Percentiles rank a stretch among this genome's conserved stretches.
Evolutionary conservation across 306 rosid species (phyloP).

Genomic region (Pyrus betulifolia): DNA sequence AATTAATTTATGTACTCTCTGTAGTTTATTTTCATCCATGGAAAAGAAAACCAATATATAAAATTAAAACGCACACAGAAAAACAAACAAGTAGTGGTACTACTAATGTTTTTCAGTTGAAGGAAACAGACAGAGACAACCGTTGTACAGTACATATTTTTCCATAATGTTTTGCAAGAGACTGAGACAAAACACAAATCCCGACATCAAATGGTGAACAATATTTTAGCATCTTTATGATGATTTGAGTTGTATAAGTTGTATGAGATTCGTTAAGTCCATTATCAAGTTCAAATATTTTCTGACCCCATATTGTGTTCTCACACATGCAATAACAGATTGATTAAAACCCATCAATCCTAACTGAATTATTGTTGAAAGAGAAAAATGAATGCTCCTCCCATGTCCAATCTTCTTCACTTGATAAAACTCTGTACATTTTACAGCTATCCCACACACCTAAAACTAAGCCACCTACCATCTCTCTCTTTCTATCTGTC

Average conservation of each 20-base stretch:
- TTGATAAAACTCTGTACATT: background rate
- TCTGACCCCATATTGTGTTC: constrained; percentile 40
- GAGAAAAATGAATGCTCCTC: constrained; percentile 7
- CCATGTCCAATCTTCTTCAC: background rate
- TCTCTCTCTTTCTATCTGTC: constrained; percentile 7
- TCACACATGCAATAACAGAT: constrained; percentile 28
- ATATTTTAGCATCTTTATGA: background rate
- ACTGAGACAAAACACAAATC: constrained; percentile 7
- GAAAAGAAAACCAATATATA: too few relatives aligned
- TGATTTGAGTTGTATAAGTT: constrained; percentile 20
- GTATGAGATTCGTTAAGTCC: constrained; percentile 20
- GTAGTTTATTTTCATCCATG: too few relatives aligned
- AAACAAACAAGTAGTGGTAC: background rate
- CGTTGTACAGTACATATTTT: background rate
- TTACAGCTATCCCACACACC: background rate
- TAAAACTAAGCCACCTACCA: constrained; percentile 36
- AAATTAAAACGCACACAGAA: background rate
- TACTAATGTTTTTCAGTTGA: too few relatives aligned
- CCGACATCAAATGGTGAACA: constrained; percentile 1
- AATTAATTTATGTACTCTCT: too few relatives aligned
- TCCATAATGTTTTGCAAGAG: background rate
- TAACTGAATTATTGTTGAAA: constrained; percentile 42
- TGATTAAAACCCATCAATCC: constrained; percentile 37
- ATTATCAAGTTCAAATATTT: constrained; percentile 24
- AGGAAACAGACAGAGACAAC: background rate